phyloP scores from a whole-genome alignment of 345 rosid genomes.

The Brassica napus region DNA sequence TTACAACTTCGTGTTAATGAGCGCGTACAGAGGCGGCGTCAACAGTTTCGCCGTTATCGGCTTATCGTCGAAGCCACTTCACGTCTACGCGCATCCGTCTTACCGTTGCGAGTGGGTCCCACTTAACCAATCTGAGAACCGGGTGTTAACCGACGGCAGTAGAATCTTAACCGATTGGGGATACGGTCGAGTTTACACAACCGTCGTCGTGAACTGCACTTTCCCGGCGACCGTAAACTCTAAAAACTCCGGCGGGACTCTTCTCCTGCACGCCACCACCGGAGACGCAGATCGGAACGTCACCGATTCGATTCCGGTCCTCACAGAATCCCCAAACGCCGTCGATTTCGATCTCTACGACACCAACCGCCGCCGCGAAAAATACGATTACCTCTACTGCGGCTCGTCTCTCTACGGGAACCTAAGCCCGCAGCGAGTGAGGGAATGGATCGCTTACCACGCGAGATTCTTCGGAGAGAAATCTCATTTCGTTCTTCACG shows the following conservation, averaged over 20 bases:
- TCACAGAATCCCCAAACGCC: conserved; percentile 48
- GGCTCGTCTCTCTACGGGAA: conserved; percentile 81
- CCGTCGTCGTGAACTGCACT: conserved; percentile 84
- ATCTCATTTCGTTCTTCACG: conserved; percentile 84
- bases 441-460: conserved; percentile 93
- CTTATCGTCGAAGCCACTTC: conserved; percentile 82
- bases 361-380: conserved; percentile 38
- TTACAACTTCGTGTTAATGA: conserved; percentile 79
- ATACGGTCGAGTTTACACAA: conserved; percentile 86
- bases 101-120: conserved; percentile 80
- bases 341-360: conserved; percentile 45
- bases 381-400: conserved; percentile 79
- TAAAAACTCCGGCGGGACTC: conserved; percentile 69
- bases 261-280: conserved; percentile 63
- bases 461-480: conserved; percentile 66
- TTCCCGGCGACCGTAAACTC: conserved; percentile 52
- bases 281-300: conserved; percentile 57
- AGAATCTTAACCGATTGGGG: conserved; percentile 97
- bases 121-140: conserved; percentile 28
- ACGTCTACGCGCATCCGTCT: conserved; percentile 61
- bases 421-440: conserved; percentile 72
- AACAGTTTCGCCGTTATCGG: conserved; percentile 73
- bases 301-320: conserved; percentile 62
- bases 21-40: conserved; percentile 79
- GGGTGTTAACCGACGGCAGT: conserved; percentile 43